Percentiles rank a stretch among this genome's conserved stretches.
Evolutionary conservation across 495 filamentous ascomycete genomes (phyloP).

Genomic region (Astrocystis sublimbata): DNA sequence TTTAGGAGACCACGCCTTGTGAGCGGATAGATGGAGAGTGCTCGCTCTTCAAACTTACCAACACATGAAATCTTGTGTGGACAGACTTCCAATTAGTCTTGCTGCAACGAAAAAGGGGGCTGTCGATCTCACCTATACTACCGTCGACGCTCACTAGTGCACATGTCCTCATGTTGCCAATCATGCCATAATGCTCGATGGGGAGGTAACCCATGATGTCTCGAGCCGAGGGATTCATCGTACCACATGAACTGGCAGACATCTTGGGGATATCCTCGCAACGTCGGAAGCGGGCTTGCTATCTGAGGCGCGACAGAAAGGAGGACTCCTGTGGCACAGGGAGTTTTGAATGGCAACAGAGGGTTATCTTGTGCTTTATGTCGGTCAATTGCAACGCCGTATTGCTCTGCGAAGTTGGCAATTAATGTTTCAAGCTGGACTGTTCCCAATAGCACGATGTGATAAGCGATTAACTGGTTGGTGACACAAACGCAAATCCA

Average conservation of each 20-base stretch:
- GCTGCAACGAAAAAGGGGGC: neutral
- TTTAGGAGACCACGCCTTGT: neutral
- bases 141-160: constrained; percentile 70
- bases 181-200: constrained; percentile 74
- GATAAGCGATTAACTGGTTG: no score
- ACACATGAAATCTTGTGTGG: constrained; percentile 64
- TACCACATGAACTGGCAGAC: constrained; percentile 25
- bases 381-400: neutral
- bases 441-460: neutral
- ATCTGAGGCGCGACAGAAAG: neutral
- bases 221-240: constrained; percentile 32
- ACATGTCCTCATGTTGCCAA: constrained; percentile 78
- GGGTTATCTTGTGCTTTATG: neutral
- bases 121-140: constrained; percentile 45
- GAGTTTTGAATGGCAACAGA: neutral
- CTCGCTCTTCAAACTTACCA: constrained; percentile 49
- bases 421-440: neutral
- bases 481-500: no score
- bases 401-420: neutral
- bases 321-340: neutral
- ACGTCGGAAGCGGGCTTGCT: neutral
- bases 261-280: constrained; percentile 5
- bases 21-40: neutral
- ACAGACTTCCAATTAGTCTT: neutral
- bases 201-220: constrained; percentile 54